phyloP scores from a whole-genome alignment of 352 stramenopile species.

The Phytopythium mirpurense region DNA sequence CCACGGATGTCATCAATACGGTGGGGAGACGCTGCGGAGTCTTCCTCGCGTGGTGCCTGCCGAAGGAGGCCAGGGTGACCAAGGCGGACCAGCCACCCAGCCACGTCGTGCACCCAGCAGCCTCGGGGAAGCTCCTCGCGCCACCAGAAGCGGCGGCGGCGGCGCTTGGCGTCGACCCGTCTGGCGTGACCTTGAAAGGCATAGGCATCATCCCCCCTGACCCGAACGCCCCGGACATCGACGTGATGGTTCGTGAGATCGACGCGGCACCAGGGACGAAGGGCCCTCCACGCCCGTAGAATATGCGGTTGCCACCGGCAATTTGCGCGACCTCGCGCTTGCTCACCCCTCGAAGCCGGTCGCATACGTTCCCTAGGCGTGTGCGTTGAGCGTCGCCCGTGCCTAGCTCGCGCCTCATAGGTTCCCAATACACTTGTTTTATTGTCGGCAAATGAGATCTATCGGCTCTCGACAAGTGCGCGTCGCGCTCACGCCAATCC shows the following conservation, averaged over 20 bases:
- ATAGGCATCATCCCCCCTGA: not conserved
- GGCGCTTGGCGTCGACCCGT: not conserved
- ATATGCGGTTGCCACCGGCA: too few relatives aligned
- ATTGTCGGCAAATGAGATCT: too few relatives aligned
- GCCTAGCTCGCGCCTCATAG: too few relatives aligned
- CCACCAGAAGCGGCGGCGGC: not conserved
- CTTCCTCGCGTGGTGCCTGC: not conserved
- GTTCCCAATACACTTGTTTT: too few relatives aligned
- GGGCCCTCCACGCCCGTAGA: too few relatives aligned
- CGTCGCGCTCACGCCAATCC: too few relatives aligned
- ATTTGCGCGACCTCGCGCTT: too few relatives aligned
- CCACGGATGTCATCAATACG: not conserved
- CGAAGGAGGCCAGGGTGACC: too few relatives aligned
- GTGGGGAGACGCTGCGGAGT: not conserved
- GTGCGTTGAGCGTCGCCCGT: too few relatives aligned
- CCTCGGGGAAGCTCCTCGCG: not conserved
- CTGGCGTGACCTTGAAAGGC: not conserved
- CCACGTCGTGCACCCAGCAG: not conserved
- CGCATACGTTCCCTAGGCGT: too few relatives aligned
- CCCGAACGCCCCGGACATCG: not conserved
- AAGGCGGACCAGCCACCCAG: not conserved
- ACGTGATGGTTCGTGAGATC: not conserved
- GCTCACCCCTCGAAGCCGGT: too few relatives aligned
- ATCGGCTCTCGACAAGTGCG: too few relatives aligned
- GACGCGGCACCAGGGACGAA: not conserved